Base-by-base conservation (phyloP, 305 asterid species). In the Solanum hybrid region DNA sequence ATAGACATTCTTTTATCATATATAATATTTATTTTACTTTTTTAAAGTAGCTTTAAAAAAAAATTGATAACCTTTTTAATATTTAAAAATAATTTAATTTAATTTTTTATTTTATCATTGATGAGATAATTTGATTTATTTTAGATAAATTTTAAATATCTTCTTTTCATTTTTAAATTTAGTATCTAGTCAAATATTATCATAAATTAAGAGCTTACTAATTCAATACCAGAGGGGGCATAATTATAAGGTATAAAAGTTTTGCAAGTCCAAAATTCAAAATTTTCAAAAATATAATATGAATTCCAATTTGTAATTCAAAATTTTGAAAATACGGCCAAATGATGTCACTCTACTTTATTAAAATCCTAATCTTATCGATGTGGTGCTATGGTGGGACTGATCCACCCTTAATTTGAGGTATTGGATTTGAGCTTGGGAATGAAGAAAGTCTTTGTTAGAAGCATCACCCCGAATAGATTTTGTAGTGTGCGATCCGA, bases 361-460 rank as follows among this genome's bases (percentile, higher is more conserved):
- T 64, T 76, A 76, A 76, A 76, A 76, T 4, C 6, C 14, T 76
- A 8, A 69, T 69, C 2, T 61, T 1, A 61, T 22, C 6, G 2
- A 8, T 1, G 11, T 8, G 13, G 12, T 64, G n/a, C 26, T 0
- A 0, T 8, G 13, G 0, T 4, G 5, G 3, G 2, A 22, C 3
- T 64, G 12, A 4, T 64, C 1, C 1, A 22, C 0, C 6, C 5
- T 22, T 64, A 64, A 64, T 64, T 22, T 3, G 13, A 64, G 28
- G 6, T 22, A 61, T 64, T 4, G 5, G 1, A 4, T 64, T 64
- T 64, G 28, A 64, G 28, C 4, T 22, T 64, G 28, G 6, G 1
- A 22, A 64, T 8, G 13, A 4, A 22, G 13, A 64, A 64, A 64
- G 73, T 22, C 31, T 12, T 8, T 61, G 28, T 61, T 61, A 22